These are phyloP conservation scores for Plasmodium gonderi DNA, from an alignment of 169 alveolate species.

Conservation along the genomic window DNA sequence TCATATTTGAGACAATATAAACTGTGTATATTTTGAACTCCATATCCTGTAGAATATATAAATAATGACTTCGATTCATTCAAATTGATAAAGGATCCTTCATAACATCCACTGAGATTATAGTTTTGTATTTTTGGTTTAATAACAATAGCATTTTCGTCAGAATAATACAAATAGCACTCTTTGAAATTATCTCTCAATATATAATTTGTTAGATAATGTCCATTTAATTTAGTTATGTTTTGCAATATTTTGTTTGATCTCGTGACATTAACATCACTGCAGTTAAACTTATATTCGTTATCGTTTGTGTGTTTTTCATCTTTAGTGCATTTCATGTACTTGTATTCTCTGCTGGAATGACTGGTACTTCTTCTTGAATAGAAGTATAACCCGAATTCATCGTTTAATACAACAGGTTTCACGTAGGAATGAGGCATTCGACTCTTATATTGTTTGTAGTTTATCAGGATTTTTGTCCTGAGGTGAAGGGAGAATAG, in stretches of 20 bases:
- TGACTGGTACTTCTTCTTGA: neutral
- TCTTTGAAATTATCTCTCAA: neutral
- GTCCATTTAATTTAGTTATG: conserved; percentile 9
- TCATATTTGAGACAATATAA: neutral
- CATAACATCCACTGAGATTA: neutral
- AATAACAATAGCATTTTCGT: conserved; percentile 5
- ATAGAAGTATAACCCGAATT: conserved; percentile 5
- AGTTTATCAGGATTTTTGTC: neutral
- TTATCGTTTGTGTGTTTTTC: neutral
- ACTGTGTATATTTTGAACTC: conserved; percentile 6
- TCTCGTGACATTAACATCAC: neutral
- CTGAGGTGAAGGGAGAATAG: neutral
- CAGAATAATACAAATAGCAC: conserved; percentile 19
- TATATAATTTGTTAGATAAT: neutral
- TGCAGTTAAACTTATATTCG: neutral
- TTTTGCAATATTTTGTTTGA: neutral
- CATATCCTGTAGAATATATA: neutral
- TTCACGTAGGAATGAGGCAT: neutral
- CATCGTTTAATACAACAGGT: neutral
- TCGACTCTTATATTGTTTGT: neutral
- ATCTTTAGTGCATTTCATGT: neutral
- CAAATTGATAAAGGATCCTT: neutral
- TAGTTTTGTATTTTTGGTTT: neutral
- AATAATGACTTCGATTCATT: neutral
- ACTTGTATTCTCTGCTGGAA: neutral